A percentile compares a stretch with the other conserved stretches of the same genome.
phyloP scores from a whole-genome alignment of 495 filamentous ascomycete species.

The Aspergillus affinis region DNA sequence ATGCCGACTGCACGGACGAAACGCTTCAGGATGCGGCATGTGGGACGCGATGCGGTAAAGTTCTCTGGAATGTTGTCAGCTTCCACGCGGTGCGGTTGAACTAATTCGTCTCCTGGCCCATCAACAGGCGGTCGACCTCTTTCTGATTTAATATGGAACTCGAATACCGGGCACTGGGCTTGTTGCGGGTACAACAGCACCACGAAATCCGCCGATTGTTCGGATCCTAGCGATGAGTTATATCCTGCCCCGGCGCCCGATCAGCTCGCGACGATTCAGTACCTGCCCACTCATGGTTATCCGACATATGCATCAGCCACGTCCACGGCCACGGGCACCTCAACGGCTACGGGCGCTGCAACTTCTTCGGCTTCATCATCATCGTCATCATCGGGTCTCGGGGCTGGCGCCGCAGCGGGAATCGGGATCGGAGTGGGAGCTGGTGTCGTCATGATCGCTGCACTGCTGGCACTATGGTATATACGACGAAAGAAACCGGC shows the following conservation, averaged over 20 bases:
- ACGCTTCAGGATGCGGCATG: conserved; percentile 9
- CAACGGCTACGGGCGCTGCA: background rate
- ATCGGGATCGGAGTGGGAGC: conserved; percentile 8
- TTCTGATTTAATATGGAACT: conserved; percentile 5
- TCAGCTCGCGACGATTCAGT: conserved; percentile 13
- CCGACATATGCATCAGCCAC: conserved; percentile 4
- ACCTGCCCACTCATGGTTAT: conserved; percentile 5
- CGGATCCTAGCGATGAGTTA: conserved; percentile 4
- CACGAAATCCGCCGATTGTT: conserved; percentile 7
- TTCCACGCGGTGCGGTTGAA: background rate
- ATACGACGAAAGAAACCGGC: background rate
- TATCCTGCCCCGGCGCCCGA: conserved; percentile 8
- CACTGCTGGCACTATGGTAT: background rate
- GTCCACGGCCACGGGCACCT: conserved; percentile 1
- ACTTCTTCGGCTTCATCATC: background rate
- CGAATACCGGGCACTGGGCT: conserved; percentile 3
- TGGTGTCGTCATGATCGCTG: background rate
- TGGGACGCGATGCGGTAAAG: conserved; percentile 12
- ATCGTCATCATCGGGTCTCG: conserved; percentile 4
- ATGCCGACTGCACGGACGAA: conserved; percentile 12
- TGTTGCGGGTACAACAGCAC: conserved; percentile 7
- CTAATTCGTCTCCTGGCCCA: background rate
- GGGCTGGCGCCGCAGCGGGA: conserved; percentile 10
- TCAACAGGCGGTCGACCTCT: conserved; percentile 2
- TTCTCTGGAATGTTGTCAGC: background rate